Evolutionary conservation across 257 asterid genomes (phyloP).

Genomic region (Penstemon davidsonii): DNA sequence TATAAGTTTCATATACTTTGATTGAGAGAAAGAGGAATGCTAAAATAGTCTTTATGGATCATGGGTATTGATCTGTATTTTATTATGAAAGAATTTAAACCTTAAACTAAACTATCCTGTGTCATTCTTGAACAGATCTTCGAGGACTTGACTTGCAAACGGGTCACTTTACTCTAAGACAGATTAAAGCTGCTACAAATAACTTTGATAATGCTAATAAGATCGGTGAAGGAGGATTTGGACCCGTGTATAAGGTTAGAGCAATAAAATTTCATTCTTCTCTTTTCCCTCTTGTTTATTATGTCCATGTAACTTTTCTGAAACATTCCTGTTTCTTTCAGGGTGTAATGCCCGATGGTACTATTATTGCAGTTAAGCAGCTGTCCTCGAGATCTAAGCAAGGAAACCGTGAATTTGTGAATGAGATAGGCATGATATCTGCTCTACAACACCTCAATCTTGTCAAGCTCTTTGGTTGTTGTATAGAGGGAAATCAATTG

Average conservation of each 20-base stretch:
- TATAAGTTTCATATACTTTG: neutral
- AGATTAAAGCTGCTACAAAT: slow-evolving; percentile 68
- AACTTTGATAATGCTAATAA: slow-evolving; percentile 65
- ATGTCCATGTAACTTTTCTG: neutral
- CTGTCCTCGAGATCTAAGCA: slow-evolving; percentile 81
- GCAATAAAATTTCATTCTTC: neutral
- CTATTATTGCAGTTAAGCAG: slow-evolving; percentile 72
- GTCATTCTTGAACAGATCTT: slow-evolving; percentile 42
- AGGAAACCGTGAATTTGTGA: slow-evolving; percentile 79
- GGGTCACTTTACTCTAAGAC: slow-evolving; percentile 61
- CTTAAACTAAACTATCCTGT: slow-evolving; percentile 1
- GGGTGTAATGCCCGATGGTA: slow-evolving; percentile 62
- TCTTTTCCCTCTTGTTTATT: neutral
- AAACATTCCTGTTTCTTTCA: slow-evolving; percentile 19
- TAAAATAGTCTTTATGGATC: no score
- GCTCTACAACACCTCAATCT: slow-evolving; percentile 76
- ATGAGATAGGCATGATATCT: slow-evolving; percentile 83
- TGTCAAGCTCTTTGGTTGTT: slow-evolving; percentile 75
- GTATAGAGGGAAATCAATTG: slow-evolving; percentile 71
- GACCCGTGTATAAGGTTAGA: slow-evolving; percentile 68
- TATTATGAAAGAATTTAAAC: neutral
- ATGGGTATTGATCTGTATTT: neutral
- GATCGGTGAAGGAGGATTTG: slow-evolving; percentile 89
- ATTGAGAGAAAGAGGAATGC: no score
- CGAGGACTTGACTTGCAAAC: slow-evolving; percentile 57